Conservation (phyloP, 345 rosid species). For the Theobroma cacao region DNA sequence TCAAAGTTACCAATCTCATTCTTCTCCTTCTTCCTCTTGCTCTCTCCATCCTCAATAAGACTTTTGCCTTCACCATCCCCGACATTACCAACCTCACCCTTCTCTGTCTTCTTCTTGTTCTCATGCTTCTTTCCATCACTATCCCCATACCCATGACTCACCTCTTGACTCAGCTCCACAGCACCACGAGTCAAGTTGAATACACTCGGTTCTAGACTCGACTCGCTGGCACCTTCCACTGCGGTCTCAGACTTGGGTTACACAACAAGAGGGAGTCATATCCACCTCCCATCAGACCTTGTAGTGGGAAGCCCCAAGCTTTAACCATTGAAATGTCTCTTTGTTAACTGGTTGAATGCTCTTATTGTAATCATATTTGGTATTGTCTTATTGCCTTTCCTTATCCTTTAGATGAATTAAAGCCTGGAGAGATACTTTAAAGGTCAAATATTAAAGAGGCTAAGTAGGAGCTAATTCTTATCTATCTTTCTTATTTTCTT, state of each 20-base stretch:
- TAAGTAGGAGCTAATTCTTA: neutral
- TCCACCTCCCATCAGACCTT: neutral
- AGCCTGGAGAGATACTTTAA: neutral
- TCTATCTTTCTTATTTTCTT: neutral
- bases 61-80: neutral
- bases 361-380: neutral
- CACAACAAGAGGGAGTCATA: neutral
- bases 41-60: neutral
- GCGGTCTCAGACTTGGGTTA: neutral
- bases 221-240: neutral
- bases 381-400: neutral
- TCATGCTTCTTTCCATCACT: neutral
- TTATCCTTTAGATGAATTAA: neutral
- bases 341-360: constrained; percentile 3
- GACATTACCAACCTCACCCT: neutral
- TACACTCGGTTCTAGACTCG: constrained; percentile 13
- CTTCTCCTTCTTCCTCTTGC: neutral
- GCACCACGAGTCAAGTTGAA: neutral
- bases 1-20: neutral
- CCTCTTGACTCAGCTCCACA: constrained; percentile 7
- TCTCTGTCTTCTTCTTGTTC: constrained; percentile 4
- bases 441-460: neutral
- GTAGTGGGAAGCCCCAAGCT: neutral
- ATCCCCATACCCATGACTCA: neutral
- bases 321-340: neutral